Base-by-base conservation (phyloP, 192 early-diverging fungal species). In the Backusella mclennaniae region DNA sequence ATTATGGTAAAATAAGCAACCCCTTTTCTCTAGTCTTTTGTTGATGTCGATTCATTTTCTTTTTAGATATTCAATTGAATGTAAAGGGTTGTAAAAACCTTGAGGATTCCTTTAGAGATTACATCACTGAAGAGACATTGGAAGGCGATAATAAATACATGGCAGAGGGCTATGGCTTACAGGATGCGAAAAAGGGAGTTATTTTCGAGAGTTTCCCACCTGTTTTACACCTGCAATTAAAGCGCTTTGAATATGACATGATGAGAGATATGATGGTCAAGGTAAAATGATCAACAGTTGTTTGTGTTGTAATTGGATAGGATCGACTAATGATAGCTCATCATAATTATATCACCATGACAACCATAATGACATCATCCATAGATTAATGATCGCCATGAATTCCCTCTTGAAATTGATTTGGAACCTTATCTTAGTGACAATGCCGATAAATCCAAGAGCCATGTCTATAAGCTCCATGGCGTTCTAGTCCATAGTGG, bases 161-260 rank as follows among this genome's bases (percentile, higher is more conserved):
- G 77, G 95, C 97, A n/a, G 96, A 99, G 82, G 96, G 95, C 6
- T 85, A 90, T 83, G 98, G 97, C 2, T 86, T 98, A 68, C 98
- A 98, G 78, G 94, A 96, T 78, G 97, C 98, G 15, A 94, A 92
- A 73, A 98, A 99, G 83, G 96, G 98, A 33, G 96, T 99, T 38
- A 95, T 96, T 7, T 99, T 99, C 77, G 90, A 93, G 79, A 84
- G 85, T 29, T 94, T 98, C 72, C 98, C 98, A 44, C 96, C 95
- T 8, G 95, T 99, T 21, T 82, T 99, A 46, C 96, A 98, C 78
- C 82, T 99, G 69, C 98, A 98, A 79, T 85, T 99, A 77, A 98
- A 98, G 84, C 90, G 97, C 19, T 99, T 98, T 78, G 98, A 99
- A 83, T 99, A 98, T 83, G 97, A 99, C 79, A 92, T 97, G 73